Percentiles rank a stretch among this genome's conserved stretches.
Conservation (phyloP, 176 grass and related monocot genomes). For the Cenchrus purpureus region DNA sequence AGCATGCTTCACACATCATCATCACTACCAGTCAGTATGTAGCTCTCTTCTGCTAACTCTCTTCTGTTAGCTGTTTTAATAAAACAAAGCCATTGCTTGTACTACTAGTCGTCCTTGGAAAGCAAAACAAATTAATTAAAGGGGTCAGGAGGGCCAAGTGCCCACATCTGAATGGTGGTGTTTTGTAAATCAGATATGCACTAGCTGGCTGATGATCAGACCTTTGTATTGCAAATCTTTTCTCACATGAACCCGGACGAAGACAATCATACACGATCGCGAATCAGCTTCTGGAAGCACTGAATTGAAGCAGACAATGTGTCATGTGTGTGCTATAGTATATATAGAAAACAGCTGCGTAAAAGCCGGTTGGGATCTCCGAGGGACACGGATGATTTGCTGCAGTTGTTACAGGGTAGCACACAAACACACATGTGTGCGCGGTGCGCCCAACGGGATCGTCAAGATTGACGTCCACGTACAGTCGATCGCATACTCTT, state of each 20-base stretch:
- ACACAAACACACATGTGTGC: not conserved
- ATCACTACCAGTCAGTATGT: no score
- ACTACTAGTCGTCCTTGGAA: not conserved
- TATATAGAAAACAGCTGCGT: not conserved
- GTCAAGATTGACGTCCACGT: not conserved
- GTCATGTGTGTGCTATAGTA: not conserved
- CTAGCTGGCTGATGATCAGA: not conserved
- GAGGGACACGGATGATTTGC: constrained; percentile 24
- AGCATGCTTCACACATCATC: not conserved
- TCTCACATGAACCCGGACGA: not conserved
- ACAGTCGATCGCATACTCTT: not conserved
- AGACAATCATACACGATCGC: not conserved
- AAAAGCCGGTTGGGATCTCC: not conserved
- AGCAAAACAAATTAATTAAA: constrained; percentile 5
- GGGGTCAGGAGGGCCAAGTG: not conserved
- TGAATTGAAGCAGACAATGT: not conserved
- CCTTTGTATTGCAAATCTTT: not conserved
- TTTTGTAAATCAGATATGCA: not conserved
- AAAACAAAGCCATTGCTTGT: not conserved
- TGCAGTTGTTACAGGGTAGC: not conserved
- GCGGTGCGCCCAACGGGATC: not conserved
- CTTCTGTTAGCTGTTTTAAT: not conserved
- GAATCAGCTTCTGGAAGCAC: constrained; percentile 42
- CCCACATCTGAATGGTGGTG: not conserved
- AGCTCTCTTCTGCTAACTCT: not conserved